A percentile compares a stretch with the other conserved stretches of the same genome.
These are phyloP conservation scores for Boletus hoseneyae DNA, from an alignment of 1,284 basidiomycete genomes.

Conservation along the genomic window DNA sequence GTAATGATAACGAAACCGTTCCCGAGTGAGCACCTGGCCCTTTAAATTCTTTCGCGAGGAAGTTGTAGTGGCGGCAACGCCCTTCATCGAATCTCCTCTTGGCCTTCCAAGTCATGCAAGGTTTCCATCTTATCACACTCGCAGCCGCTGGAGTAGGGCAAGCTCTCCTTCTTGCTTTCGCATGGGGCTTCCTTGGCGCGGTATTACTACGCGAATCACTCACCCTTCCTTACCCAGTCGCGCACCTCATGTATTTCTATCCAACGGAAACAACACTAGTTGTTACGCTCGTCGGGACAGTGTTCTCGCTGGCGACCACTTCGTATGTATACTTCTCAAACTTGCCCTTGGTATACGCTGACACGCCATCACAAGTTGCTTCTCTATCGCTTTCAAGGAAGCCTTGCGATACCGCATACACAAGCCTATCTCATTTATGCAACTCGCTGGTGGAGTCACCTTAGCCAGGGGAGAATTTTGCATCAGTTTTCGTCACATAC, in stretches of 20 bases:
- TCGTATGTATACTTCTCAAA: not conserved
- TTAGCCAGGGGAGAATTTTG: not conserved
- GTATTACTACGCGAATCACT: not conserved
- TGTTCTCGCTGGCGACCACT: conserved; percentile 2
- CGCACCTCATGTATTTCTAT: not conserved
- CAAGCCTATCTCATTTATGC: conserved; percentile 4
- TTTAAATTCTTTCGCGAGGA: too few relatives aligned
- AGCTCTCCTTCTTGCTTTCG: too few relatives aligned
- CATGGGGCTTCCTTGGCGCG: conserved; percentile 8
- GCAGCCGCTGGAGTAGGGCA: too few relatives aligned
- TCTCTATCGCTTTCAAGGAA: conserved; percentile 5
- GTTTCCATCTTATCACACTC: too few relatives aligned
- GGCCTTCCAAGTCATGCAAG: too few relatives aligned
- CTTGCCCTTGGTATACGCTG: too few relatives aligned
- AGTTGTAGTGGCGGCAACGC: too few relatives aligned
- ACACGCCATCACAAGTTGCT: not conserved
- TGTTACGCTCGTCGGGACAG: conserved; percentile 6
- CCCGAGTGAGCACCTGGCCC: too few relatives aligned
- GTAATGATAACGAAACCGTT: too few relatives aligned
- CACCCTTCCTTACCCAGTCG: not conserved
- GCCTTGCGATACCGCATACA: conserved; percentile 4
- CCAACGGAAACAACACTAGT: conserved; percentile 4
- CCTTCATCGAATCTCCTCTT: too few relatives aligned
- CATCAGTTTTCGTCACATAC: not conserved
- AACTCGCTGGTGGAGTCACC: not conserved